These are phyloP conservation scores for Umbelopsis vinacea DNA, from an alignment of 192 early-diverging fungal genomes.

Conservation along the genomic window DNA sequence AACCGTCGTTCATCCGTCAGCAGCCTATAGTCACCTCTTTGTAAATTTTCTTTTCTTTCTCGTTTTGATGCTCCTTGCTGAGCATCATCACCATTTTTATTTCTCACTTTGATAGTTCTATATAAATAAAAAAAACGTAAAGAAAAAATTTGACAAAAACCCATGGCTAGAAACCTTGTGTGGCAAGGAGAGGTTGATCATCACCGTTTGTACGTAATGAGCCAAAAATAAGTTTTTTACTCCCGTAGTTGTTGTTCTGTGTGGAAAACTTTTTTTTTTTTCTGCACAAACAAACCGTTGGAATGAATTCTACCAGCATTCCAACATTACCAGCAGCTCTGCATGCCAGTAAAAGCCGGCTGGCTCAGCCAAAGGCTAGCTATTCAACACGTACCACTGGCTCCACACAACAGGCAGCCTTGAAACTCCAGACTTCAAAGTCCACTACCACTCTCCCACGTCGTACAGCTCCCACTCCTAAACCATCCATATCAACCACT, in stretches of 20 bases:
- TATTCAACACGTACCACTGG: neutral
- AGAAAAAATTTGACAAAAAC: too few relatives aligned
- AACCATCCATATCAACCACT: slow-evolving; percentile 6
- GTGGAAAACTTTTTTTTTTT: too few relatives aligned
- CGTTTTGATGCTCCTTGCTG: neutral
- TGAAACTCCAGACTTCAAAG: slow-evolving; percentile 15
- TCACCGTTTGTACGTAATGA: too few relatives aligned
- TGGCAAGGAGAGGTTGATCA: too few relatives aligned
- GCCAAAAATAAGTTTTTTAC: too few relatives aligned
- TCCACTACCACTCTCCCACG: slow-evolving; percentile 19
- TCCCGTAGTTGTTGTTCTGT: too few relatives aligned
- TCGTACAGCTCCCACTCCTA: slow-evolving; percentile 10
- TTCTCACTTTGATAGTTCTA: too few relatives aligned
- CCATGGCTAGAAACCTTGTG: too few relatives aligned
- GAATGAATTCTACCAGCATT: slow-evolving; percentile 10
- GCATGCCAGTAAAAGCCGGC: neutral
- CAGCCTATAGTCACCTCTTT: slow-evolving; percentile 1
- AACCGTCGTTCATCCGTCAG: neutral
- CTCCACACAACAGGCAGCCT: neutral
- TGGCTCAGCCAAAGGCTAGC: slow-evolving; percentile 4
- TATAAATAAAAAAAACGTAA: too few relatives aligned
- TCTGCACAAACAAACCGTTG: neutral
- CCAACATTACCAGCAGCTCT: slow-evolving; percentile 16
- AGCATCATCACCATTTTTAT: too few relatives aligned
- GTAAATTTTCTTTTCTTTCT: slow-evolving; percentile 16